Base-by-base conservation (phyloP, 768 basidiomycete species). In the Ephemerocybe angulata region DNA sequence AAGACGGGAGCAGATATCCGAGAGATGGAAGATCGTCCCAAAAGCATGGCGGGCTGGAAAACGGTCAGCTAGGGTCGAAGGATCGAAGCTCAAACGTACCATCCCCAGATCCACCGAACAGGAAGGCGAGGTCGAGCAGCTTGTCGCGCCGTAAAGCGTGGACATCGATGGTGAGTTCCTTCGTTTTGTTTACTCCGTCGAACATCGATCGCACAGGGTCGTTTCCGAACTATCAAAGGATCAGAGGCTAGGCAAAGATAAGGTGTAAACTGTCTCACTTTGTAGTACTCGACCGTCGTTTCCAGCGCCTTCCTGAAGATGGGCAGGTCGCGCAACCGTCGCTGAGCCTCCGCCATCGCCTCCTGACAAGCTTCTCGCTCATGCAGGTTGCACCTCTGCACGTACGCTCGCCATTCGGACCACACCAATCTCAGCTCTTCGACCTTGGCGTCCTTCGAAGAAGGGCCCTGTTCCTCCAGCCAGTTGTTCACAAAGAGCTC, bases 21-120 rank as follows among this genome's bases (percentile, higher is more conserved):
- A 47, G 22, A 62, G 41, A 31, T 64, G 61, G 10, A 59, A 59
- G 24, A 66, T 13, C 1, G 65, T 63, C 2, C 52, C 63, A 30
- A 63, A 63, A 11, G 57, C 58, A 28, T 66, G 65, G 7, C 65
- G 63, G 12, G 54, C 64, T 65, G 44, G 8, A 51, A 24, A 24
- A 11, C n/a, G n/a, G n/a, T n/a, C n/a, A n/a, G n/a, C n/a, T n/a
- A 33, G 5, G 6, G 24, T 29, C 2, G 37, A 17, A 41, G 27
- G 3, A 12, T n/a, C 46, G 21, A 10, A 11, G 15, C 29, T 6
- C 3, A 35, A 21, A 50, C 58, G 40, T 24, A 65, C 64, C 61
- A 50, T 66, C 63, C 15, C 65, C 65, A 49, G 58, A 66, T 3
- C 65, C 63, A 22, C 65, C 65, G 31, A 64, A 64, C 7, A 66